These are phyloP conservation scores for Emmonsia crescens DNA, from an alignment of 2,329 filamentous ascomycete species.

Conservation along the genomic window DNA sequence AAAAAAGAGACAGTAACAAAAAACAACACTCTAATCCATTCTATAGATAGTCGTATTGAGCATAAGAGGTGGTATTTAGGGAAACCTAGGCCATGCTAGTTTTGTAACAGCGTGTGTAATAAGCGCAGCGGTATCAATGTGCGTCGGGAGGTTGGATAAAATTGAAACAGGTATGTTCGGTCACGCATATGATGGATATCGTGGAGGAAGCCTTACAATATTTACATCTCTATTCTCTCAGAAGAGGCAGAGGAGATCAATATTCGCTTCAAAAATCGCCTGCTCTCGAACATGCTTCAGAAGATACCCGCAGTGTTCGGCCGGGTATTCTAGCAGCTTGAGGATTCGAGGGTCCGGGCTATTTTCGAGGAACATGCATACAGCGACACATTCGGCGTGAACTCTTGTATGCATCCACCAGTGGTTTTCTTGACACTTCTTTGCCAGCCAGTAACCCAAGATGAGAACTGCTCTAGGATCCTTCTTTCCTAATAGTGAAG, in stretches of 20 bases:
- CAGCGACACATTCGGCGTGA: slow-evolving; percentile 26
- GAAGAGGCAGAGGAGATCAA: slow-evolving; percentile 6
- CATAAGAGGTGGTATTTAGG: background rate
- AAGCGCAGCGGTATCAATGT: background rate
- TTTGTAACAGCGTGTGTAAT: background rate
- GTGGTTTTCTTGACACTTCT: slow-evolving; percentile 17
- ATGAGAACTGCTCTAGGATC: slow-evolving; percentile 25
- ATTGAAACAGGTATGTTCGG: background rate
- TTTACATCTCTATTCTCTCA: background rate
- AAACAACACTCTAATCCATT: too few species aligned
- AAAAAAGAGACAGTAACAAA: too few species aligned
- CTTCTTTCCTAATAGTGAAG: slow-evolving; percentile 20
- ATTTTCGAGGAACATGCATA: slow-evolving; percentile 28
- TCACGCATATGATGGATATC: background rate
- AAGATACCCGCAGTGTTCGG: slow-evolving; percentile 23
- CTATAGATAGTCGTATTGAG: too few species aligned
- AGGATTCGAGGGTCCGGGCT: slow-evolving; percentile 20
- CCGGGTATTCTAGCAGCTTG: slow-evolving; percentile 24
- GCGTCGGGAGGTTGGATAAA: background rate
- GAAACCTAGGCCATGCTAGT: background rate
- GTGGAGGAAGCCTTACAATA: background rate
- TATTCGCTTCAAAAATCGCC: slow-evolving; percentile 5
- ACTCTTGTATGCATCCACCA: slow-evolving; percentile 25
- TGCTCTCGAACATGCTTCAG: slow-evolving; percentile 18
- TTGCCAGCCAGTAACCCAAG: slow-evolving; percentile 26